A percentile compares a stretch with the other conserved stretches of the same genome.
Evolutionary conservation across 2,329 filamentous ascomycete species (phyloP).

Genomic region (Fusarium brachygibbosum): DNA sequence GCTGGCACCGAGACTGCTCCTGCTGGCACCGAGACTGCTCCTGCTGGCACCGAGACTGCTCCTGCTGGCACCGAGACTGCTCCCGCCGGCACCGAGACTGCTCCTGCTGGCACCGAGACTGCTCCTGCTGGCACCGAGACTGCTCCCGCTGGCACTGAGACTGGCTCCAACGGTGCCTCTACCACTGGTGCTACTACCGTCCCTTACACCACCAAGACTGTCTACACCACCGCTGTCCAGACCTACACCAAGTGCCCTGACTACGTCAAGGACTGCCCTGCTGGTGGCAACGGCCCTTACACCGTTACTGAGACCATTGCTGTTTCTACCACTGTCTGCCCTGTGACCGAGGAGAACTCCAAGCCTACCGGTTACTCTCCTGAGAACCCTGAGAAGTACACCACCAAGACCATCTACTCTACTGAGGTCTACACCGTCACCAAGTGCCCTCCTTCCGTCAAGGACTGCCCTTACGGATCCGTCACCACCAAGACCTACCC

Average conservation of each 20-base stretch:
- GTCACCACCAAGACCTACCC: conserved; percentile 37
- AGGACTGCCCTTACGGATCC: conserved; percentile 51
- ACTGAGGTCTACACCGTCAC: conserved; percentile 36
- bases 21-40: no score
- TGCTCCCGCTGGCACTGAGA: neutral
- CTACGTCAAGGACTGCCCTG: conserved; percentile 51
- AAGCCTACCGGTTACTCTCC: conserved; percentile 47
- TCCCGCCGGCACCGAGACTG: neutral
- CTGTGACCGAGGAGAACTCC: conserved; percentile 50
- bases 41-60: neutral
- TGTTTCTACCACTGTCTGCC: conserved; percentile 60
- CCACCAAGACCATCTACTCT: conserved; percentile 47
- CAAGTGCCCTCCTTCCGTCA: conserved; percentile 43
- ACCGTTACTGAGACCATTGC: conserved; percentile 52
- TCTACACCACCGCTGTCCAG: conserved; percentile 49
- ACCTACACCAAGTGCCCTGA: conserved; percentile 52
- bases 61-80: neutral
- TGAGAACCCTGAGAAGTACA: conserved; percentile 43
- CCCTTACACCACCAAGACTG: conserved; percentile 51
- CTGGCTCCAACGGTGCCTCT: conserved; percentile 9
- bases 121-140: neutral
- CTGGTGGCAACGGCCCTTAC: conserved; percentile 39
- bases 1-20: no score
- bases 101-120: neutral
- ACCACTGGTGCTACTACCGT: conserved; percentile 34